These are phyloP conservation scores for Apiospora rasikravindrae DNA, from an alignment of 2,329 filamentous ascomycete species.

Conservation along the genomic window DNA sequence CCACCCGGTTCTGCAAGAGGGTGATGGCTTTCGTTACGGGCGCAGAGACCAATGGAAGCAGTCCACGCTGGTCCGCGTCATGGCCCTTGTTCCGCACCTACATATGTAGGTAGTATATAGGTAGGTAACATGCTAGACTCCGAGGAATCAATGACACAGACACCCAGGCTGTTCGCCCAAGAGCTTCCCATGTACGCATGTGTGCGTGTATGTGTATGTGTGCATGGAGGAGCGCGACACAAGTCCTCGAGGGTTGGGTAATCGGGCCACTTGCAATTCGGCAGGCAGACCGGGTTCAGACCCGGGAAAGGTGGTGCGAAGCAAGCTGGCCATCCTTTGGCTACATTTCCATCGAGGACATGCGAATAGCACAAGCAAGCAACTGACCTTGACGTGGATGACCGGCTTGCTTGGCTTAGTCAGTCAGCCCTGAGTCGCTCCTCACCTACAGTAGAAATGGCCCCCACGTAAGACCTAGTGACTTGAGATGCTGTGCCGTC, in stretches of 20 bases:
- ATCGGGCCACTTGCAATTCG: neutral
- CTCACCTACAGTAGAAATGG: neutral
- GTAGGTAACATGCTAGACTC: neutral
- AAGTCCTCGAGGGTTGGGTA: neutral
- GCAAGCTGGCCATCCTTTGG: neutral
- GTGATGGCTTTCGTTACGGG: neutral
- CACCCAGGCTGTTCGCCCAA: neutral
- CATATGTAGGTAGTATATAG: neutral
- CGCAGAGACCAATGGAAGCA: neutral
- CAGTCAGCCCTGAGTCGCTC: neutral
- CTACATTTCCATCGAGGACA: slow-evolving; percentile 3
- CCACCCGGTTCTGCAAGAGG: neutral
- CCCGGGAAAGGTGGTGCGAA: neutral
- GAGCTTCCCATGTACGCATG: neutral
- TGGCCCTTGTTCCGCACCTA: neutral
- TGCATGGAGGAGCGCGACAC: neutral
- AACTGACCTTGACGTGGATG: neutral
- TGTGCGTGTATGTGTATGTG: neutral
- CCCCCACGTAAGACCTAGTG: neutral
- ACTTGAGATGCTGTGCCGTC: neutral
- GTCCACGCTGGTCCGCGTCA: slow-evolving; percentile 1
- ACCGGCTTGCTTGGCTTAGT: neutral
- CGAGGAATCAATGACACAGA: neutral
- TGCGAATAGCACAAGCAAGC: neutral
- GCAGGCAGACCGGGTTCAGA: neutral